Base-by-base conservation (phyloP, 2,329 filamentous ascomycete species). In the Colletotrichum camelliae region DNA sequence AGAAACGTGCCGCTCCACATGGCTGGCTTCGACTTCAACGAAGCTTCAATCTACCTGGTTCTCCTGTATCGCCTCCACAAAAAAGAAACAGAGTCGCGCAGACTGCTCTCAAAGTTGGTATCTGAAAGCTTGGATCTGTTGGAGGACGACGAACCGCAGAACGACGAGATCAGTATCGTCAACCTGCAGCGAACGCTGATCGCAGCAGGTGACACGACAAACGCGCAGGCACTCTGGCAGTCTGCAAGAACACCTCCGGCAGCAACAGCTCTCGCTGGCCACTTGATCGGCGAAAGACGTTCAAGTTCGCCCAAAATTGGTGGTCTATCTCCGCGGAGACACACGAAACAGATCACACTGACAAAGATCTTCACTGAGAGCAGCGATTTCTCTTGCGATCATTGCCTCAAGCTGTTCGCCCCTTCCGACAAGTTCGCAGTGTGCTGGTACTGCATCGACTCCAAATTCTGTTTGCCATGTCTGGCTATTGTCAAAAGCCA, bases 131-230 rank as follows among this genome's bases (percentile, higher is more conserved):
- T 87, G 15, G 81, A 81, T 2, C 83, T 86, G 7, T 76, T 87
- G 2, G 83, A 84, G 1, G 86, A 87, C 37, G 82, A 84, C 10
- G 86, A 87, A 72, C 84, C 83, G 4, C 81, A 83, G 18, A 87
- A 87, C 61, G 86, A 87, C 74, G 82, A 84, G 37, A 87, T 84
- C 39, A 85, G 85, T 7, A 80, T 87, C 2, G 85, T 86, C 70
- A 87, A 87, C 67, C 82, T 87, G 15, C 80, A 86, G 1, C 82
- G 82, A 2, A 82, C 84, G 3, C 82, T 87, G 67, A 81, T 86
- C 55, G 86, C 86, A 0, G 82, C 84, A 8, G 80, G 82, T 24
- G 85, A 87, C 65, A 77, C 81, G 5, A 79, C 79, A 1, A 84
- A 86, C 27, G 85, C 86, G 7, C 76, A 78, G 5, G 83, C 85